Percentiles rank a stretch among this genome's conserved stretches.
Conservation (phyloP, 805 yeast species). For the Yarrowia sp. region DNA sequence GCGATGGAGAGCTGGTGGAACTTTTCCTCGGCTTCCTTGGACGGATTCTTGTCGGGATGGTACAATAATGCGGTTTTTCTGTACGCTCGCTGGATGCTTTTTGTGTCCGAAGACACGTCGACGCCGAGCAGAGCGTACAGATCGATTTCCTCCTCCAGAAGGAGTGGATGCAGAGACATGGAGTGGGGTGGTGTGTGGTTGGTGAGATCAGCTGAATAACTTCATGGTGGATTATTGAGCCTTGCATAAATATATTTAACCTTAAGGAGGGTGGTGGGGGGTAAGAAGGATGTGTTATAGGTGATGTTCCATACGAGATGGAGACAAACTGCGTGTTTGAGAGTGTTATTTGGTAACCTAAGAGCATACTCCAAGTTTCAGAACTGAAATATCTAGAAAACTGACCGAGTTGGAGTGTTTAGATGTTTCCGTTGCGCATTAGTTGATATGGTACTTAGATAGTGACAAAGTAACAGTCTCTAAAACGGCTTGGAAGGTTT, state of each 20-base stretch:
- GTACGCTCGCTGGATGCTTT: conserved; percentile 39
- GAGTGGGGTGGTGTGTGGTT: background rate
- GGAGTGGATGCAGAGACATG: conserved; percentile 37
- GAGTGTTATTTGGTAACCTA: no score
- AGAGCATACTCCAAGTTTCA: no score
- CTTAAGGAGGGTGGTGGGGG: background rate
- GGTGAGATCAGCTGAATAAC: background rate
- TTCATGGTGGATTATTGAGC: background rate
- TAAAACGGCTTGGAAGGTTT: no score
- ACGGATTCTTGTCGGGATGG: conserved; percentile 48
- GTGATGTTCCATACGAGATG: no score
- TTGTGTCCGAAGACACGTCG: conserved; percentile 5
- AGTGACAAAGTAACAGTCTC: no score
- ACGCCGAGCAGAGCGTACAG: conserved; percentile 44
- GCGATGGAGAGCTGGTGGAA: conserved; percentile 45
- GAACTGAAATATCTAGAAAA: no score
- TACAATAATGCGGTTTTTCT: conserved; percentile 40
- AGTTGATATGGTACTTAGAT: no score
- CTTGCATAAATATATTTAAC: conserved; percentile 21
- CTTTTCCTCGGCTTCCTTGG: conserved; percentile 45
- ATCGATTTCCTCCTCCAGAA: conserved; percentile 42
- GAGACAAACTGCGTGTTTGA: no score
- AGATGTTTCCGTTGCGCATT: no score
- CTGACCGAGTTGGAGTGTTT: no score
- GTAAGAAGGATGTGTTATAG: background rate